Base-by-base conservation (phyloP, 257 asterid genomes). In the Verbascum thapsus region DNA sequence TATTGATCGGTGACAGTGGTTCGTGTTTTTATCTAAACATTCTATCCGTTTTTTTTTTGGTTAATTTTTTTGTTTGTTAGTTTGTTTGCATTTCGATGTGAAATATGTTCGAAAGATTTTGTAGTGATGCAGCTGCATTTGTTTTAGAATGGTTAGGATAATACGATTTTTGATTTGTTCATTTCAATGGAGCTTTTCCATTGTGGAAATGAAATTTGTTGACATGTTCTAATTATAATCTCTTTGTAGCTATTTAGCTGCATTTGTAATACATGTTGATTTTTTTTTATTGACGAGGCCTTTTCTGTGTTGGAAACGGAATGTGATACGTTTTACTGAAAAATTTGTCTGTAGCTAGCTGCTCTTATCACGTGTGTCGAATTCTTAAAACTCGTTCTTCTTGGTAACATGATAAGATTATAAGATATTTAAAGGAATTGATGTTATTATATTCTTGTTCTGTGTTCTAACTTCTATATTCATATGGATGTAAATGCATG, bases 1-100 rank as follows among this genome's bases (percentile, higher is more conserved):
- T 84, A 22, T 69, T 84, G 83, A 84, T 84, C 78, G 88, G 88
- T 51, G 91, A 84, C 76, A 84, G 91, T 80, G 88, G 88, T 84
- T n/a, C 62, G 70, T 70, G 8, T 60, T 50, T 48, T 41, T 49
- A n/a, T n/a, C n/a, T n/a, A n/a, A n/a, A n/a, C n/a, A 32, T 20
- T 32, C 17, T 34, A 18, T 49, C 37, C 2, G 5, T 44, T 15
- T 66, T 34, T 15, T 1, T n/a, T n/a, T n/a, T n/a, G n/a, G 34
- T 6, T 49, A 52, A 45, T 40, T n/a, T 50, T 51, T 41, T 22
- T 30, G 4, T 3, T 9, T 9, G 12, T 23, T n/a, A n/a, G n/a
- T n/a, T n/a, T n/a, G n/a, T 51, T 8, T 39, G 26, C 17, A 6
- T 53, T 49, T 17, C 15, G 51, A 32, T 53, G n/a, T n/a, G n/a